Conservation (phyloP, 1,284 basidiomycete genomes). For the Chiua sp. region DNA sequence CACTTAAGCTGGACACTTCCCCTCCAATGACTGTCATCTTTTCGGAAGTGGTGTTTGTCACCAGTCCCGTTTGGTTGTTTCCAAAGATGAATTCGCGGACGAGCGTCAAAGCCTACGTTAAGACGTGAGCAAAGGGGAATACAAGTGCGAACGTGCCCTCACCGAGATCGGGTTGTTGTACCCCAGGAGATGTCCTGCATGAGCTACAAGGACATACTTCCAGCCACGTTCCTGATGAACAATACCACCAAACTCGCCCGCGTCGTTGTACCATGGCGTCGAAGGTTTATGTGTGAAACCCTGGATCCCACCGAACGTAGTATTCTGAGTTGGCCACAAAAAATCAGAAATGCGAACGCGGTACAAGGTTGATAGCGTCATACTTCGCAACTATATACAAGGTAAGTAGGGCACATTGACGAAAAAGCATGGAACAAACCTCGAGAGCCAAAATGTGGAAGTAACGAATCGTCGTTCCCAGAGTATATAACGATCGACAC, state of each 20-base stretch:
- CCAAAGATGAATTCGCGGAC: constrained; percentile 65
- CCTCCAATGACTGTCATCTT: constrained; percentile 54
- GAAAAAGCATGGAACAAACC: constrained; percentile 47
- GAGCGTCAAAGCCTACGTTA: constrained; percentile 54
- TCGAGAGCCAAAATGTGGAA: constrained; percentile 70
- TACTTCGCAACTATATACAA: constrained; percentile 56
- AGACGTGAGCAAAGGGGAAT: neutral
- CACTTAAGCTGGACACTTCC: constrained; percentile 47
- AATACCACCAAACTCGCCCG: constrained; percentile 64
- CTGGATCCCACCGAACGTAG: constrained; percentile 74
- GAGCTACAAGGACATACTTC: constrained; percentile 65
- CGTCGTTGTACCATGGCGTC: constrained; percentile 67
- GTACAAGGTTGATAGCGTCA: constrained; percentile 10
- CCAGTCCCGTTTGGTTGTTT: constrained; percentile 54
- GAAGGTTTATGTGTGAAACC: constrained; percentile 71
- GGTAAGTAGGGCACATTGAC: too few species aligned
- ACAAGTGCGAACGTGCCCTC: constrained; percentile 24
- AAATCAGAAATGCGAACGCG: too few species aligned
- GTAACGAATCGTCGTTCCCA: constrained; percentile 70
- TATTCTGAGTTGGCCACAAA: constrained; percentile 51
- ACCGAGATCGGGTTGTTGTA: constrained; percentile 58
- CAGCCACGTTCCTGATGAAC: constrained; percentile 75
- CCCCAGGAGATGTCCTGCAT: constrained; percentile 63
- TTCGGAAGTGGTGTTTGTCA: constrained; percentile 38
- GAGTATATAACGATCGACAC: constrained; percentile 65